Evolutionary conservation across 148 eudicot genomes (phyloP).

Genomic region (Rhododendron kiyosumense): DNA sequence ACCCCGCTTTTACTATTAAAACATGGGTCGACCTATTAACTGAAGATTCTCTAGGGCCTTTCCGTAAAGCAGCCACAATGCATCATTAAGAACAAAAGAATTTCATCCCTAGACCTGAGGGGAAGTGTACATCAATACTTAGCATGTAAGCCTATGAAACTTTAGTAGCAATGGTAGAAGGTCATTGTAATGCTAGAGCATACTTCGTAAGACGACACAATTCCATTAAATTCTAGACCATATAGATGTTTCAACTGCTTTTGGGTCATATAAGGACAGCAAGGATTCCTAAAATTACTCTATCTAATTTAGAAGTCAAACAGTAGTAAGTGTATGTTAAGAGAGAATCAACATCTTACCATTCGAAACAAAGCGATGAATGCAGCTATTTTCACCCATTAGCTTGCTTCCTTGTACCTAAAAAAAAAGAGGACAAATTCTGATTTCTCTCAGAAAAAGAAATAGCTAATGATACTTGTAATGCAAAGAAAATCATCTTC

Average conservation of each 20-base stretch:
- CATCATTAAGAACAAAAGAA: not conserved
- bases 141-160: not conserved
- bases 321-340: not conserved
- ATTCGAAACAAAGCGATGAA: constrained; percentile 88
- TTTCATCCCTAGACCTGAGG: not conserved
- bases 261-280: not conserved
- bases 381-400: constrained; percentile 84
- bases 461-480: not conserved
- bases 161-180: not conserved
- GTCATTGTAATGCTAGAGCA: not conserved
- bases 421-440: not conserved
- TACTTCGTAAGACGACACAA: not conserved
- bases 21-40: not conserved
- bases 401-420: constrained; percentile 87
- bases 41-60: not conserved
- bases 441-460: not conserved
- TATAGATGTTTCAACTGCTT: not conserved
- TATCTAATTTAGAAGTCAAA: no score
- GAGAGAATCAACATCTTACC: constrained; percentile 27
- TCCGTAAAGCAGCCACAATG: not conserved
- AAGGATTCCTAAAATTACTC: not conserved
- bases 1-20: not conserved
- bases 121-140: not conserved
- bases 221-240: not conserved
- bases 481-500: not conserved